A percentile compares a stretch with the other conserved stretches of the same genome.
These are phyloP conservation scores for Wallacemonas collosoma DNA, from an alignment of 208 protist genomes.

Conservation along the genomic window DNA sequence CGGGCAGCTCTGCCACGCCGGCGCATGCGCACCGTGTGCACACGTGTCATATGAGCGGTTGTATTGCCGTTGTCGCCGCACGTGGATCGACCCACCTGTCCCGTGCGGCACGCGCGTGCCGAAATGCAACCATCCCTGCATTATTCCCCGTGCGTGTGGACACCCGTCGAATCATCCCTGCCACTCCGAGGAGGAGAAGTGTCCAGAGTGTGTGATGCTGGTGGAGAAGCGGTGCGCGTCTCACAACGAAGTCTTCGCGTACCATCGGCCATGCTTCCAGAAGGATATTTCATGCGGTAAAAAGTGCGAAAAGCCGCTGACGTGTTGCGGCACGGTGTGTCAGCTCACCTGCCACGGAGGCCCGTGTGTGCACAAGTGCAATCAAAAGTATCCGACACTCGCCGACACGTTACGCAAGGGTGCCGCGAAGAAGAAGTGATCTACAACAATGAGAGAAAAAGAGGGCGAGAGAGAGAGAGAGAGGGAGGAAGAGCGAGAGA, in stretches of 20 bases:
- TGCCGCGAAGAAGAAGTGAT: background rate
- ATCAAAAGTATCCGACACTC: slow-evolving; percentile 40
- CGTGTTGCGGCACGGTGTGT: slow-evolving; percentile 76
- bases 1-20: slow-evolving; percentile 83
- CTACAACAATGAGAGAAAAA: background rate
- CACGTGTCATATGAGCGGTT: slow-evolving; percentile 76
- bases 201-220: slow-evolving; percentile 79
- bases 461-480: background rate
- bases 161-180: slow-evolving; percentile 85
- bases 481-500: slow-evolving; percentile 1
- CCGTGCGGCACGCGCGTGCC: slow-evolving; percentile 90
- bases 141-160: slow-evolving; percentile 76
- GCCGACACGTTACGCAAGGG: slow-evolving; percentile 19
- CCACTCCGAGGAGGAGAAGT: slow-evolving; percentile 65
- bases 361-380: slow-evolving; percentile 72
- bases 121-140: slow-evolving; percentile 76
- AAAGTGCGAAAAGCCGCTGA: slow-evolving; percentile 71
- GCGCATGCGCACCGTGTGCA: slow-evolving; percentile 72
- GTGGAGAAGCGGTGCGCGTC: slow-evolving; percentile 85
- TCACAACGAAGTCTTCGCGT: slow-evolving; percentile 67
- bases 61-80: slow-evolving; percentile 85
- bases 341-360: slow-evolving; percentile 73
- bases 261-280: slow-evolving; percentile 69
- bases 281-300: slow-evolving; percentile 69
- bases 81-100: slow-evolving; percentile 87